A percentile compares a stretch with the other conserved stretches of the same genome.
Evolutionary conservation across 2,329 filamentous ascomycete genomes (phyloP).

Genomic region (Dothidotthia symphoricarpi): DNA sequence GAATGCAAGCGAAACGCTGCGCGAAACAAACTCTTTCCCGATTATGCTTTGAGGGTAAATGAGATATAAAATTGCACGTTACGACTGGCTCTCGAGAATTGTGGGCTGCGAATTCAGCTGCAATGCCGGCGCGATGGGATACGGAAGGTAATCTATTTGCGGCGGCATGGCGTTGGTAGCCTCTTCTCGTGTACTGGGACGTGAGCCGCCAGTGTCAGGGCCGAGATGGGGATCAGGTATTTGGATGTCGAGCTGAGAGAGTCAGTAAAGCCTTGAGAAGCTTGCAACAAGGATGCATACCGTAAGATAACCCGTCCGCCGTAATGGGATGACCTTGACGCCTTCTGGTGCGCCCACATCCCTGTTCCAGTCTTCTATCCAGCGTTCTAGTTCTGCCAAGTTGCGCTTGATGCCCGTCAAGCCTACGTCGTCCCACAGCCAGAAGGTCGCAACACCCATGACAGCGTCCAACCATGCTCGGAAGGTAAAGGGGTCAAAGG

Average conservation of each 20-base stretch:
- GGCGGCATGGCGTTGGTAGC: conserved; percentile 8
- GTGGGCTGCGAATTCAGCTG: conserved; percentile 32
- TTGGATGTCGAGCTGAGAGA: conserved; percentile 69
- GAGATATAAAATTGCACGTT: not conserved
- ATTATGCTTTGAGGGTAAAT: too few species aligned
- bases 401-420: conserved; percentile 71
- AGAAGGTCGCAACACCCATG: conserved; percentile 80
- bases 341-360: conserved; percentile 59
- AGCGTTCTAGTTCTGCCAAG: conserved; percentile 69
- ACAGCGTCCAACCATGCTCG: conserved; percentile 78
- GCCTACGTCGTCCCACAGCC: conserved; percentile 91
- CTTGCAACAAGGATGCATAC: conserved; percentile 48
- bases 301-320: conserved; percentile 84
- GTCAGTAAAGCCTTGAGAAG: conserved; percentile 4
- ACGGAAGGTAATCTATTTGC: conserved; percentile 21
- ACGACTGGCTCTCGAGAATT: conserved; percentile 19
- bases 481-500: conserved; percentile 74
- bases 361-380: conserved; percentile 84
- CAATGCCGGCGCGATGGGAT: conserved; percentile 29
- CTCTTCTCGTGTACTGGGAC: conserved; percentile 31
- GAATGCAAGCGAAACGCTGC: too few species aligned
- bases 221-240: conserved; percentile 73
- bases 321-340: conserved; percentile 74
- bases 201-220: conserved; percentile 30
- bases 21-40: too few species aligned